Conservation (phyloP, 148 eudicot genomes). For the Rhododendron vialii region DNA sequence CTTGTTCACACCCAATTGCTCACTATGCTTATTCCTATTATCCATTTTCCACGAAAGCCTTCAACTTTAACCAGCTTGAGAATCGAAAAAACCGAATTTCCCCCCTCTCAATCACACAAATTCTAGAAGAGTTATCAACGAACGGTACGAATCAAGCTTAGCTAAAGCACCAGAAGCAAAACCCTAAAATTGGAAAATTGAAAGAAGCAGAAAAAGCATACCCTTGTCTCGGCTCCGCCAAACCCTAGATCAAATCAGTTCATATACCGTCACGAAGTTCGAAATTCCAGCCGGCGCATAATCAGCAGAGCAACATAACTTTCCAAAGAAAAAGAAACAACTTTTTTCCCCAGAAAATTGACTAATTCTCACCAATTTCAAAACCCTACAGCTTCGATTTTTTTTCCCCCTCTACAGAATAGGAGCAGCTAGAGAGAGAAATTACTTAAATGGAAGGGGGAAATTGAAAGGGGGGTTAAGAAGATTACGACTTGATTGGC, state of each 20-base stretch:
- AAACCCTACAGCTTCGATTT: not conserved
- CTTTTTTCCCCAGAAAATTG: not conserved
- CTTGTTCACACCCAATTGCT: constrained; percentile 74
- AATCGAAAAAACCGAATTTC: not conserved
- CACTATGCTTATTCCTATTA: constrained; percentile 46
- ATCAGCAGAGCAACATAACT: not conserved
- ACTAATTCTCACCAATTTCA: not conserved
- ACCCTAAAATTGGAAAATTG: not conserved
- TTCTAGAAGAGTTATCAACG: constrained; percentile 2
- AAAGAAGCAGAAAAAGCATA: constrained; percentile 21
- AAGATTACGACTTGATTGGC: constrained; percentile 9
- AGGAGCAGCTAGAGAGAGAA: not conserved
- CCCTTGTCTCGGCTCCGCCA: constrained; percentile 21
- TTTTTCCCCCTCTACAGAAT: not conserved
- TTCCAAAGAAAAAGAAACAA: not conserved
- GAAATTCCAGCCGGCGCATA: not conserved
- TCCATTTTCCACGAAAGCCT: constrained; percentile 23
- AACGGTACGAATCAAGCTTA: constrained; percentile 6
- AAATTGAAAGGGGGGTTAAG: not conserved
- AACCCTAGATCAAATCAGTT: constrained; percentile 4
- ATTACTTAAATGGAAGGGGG: not conserved
- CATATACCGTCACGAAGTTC: not conserved
- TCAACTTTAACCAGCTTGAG: not conserved
- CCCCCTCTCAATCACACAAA: not conserved
- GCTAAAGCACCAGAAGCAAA: constrained; percentile 7